phyloP scores from a whole-genome alignment of 1,139 yeast genomes.

The Yamadazyma taylorii region DNA sequence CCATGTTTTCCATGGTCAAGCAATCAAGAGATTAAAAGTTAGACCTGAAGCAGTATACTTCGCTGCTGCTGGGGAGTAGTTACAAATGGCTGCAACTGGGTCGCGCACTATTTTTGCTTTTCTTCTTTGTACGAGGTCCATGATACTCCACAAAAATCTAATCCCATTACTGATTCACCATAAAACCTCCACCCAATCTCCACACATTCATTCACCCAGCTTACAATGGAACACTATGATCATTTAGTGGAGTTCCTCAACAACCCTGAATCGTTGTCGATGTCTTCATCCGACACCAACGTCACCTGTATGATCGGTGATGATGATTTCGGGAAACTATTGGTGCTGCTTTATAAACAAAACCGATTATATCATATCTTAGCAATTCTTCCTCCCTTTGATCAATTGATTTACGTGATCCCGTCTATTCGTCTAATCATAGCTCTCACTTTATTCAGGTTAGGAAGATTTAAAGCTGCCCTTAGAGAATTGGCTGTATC shows the following conservation, averaged over 20 bases:
- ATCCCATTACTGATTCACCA: no score
- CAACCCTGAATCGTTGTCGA: constrained; percentile 1
- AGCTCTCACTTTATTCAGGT: constrained; percentile 22
- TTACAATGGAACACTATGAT: constrained; percentile 8
- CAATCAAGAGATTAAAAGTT: constrained; percentile 26
- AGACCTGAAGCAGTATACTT: constrained; percentile 1
- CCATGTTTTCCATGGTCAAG: constrained; percentile 7
- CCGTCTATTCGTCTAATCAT: constrained; percentile 15
- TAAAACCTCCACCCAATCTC: no score
- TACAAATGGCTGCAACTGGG: no score
- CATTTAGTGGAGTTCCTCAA: constrained; percentile 7
- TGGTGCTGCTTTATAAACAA: constrained; percentile 9
- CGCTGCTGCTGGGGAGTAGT: background rate
- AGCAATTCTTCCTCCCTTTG: constrained; percentile 12
- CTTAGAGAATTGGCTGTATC: constrained; percentile 28
- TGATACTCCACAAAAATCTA: no score
- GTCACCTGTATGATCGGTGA: background rate
- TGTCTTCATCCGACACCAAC: background rate
- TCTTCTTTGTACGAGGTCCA: no score
- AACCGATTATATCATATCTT: constrained; percentile 17
- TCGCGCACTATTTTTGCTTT: no score
- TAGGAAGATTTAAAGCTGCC: constrained; percentile 28
- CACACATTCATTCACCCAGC: no score
- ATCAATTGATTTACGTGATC: constrained; percentile 5
- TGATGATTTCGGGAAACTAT: constrained; percentile 1